phyloP scores from a whole-genome alignment of 2,329 filamentous ascomycete species.

The Pseudogymnoascus sp. region DNA sequence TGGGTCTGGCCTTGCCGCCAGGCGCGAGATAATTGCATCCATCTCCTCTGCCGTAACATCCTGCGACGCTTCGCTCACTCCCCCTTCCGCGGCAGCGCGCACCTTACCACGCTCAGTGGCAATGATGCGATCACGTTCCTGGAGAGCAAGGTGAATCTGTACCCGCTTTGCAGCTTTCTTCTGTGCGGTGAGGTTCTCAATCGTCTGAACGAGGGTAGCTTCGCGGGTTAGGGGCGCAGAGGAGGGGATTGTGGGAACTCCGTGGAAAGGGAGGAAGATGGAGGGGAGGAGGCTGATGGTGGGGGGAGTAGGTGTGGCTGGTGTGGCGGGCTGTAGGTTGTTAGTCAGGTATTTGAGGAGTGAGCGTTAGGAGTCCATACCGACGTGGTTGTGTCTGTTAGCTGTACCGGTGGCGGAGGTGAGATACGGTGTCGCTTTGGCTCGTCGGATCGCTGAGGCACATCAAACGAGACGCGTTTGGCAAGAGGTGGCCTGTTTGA shows the following conservation, averaged over 20 bases:
- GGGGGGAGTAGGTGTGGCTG: background rate
- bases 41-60: background rate
- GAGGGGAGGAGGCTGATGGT: slow-evolving; percentile 11
- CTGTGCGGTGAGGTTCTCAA: slow-evolving; percentile 19
- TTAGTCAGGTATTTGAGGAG: background rate
- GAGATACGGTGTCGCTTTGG: background rate
- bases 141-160: slow-evolving; percentile 17
- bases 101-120: slow-evolving; percentile 16
- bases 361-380: background rate
- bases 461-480: slow-evolving; percentile 16
- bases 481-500: background rate
- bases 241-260: slow-evolving; percentile 11
- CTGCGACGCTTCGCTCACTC: background rate
- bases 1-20: background rate
- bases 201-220: slow-evolving; percentile 18
- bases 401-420: background rate
- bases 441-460: slow-evolving; percentile 11
- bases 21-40: background rate
- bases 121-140: slow-evolving; percentile 13
- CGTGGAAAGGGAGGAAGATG: slow-evolving; percentile 24
- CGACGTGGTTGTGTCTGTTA: background rate
- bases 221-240: slow-evolving; percentile 9
- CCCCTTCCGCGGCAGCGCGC: background rate
- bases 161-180: slow-evolving; percentile 21
- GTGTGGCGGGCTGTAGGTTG: background rate